Base-by-base conservation (phyloP, 1,284 basidiomycete genomes). In the Apiotrichum montevideense region DNA sequence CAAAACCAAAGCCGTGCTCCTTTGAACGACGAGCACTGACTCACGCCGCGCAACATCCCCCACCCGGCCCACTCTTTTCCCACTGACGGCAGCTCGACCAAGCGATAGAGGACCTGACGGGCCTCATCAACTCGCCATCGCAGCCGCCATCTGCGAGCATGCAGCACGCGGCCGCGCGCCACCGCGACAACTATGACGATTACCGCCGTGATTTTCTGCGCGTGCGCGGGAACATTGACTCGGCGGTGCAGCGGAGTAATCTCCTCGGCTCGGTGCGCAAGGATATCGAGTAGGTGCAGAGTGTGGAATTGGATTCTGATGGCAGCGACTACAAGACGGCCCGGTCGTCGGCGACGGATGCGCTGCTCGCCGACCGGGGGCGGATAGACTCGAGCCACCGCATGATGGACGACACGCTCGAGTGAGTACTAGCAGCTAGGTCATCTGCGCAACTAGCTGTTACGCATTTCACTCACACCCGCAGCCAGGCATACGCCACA, bases 401-500 rank as follows among this genome's bases (percentile, higher is more conserved):
- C 62, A 97, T 98, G 93, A 88, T 92, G 37, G 95, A 98, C 72
- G 88, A 90, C 47, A 84, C 93, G 39, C 80, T 98, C 15, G 84
- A 88, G 93, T 96, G 69, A 62, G 86, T 61, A 21, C 21, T 21
- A 21, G 21, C 21, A 21, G 21, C 21, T 21, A 21, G 21, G 21
- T 21, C 21, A 21, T 21, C 21, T 21, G 21, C 21, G 21, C 21
- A 21, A 21, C 21, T 21, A 21, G 21, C 21, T 21, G 21, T 21
- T 21, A 21, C 21, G 21, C 21, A 21, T 21, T 21, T 21, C 21
- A 21, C 21, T 21, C 21, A 21, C 21, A 21, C 21, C 3, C 46
- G 21, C 68, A 96, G 93, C 52, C 95, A 98, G 85, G 96, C 96
- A 35, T 96, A 97, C 68, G 95, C 93, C 65, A 98, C 95, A 0